These are phyloP conservation scores for Tricholoma bakamatsutake DNA, from an alignment of 768 basidiomycete genomes.

Conservation along the genomic window DNA sequence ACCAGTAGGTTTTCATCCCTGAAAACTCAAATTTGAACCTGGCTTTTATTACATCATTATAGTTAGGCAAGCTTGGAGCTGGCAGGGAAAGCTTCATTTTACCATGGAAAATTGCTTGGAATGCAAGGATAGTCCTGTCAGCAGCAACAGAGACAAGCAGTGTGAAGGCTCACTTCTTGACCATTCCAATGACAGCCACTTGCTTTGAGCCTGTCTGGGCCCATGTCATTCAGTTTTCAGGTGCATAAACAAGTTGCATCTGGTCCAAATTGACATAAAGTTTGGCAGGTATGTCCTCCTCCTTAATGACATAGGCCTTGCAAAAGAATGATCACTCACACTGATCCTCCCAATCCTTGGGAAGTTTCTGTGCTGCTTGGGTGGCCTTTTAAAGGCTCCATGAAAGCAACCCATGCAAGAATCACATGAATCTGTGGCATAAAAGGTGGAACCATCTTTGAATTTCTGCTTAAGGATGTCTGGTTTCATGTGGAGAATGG, in stretches of 20 bases:
- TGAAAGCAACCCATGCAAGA: conserved; percentile 11
- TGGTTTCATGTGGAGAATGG: conserved; percentile 18
- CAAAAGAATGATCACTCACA: conserved; percentile 20
- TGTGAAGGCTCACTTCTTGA: conserved; percentile 35
- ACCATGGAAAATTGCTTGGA: conserved; percentile 13
- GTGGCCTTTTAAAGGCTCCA: conserved; percentile 24
- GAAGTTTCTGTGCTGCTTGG: conserved; percentile 29
- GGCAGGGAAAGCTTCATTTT: conserved; percentile 10
- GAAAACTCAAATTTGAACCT: conserved; percentile 7
- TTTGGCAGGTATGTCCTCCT: conserved; percentile 25
- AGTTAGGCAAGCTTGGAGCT: not conserved
- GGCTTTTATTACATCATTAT: not conserved
- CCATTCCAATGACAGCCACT: conserved; percentile 24
- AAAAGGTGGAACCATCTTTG: conserved; percentile 23
- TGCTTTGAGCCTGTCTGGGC: conserved; percentile 24
- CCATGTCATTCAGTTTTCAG: conserved; percentile 23
- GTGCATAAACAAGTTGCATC: conserved; percentile 25
- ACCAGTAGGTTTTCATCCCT: conserved; percentile 21
- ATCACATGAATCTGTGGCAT: conserved; percentile 20
- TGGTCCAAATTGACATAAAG: conserved; percentile 31
- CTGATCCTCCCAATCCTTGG: conserved; percentile 24
- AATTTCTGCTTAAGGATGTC: conserved; percentile 19
- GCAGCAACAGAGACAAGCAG: conserved; percentile 23
- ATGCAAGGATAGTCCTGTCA: conserved; percentile 22
- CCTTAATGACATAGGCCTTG: conserved; percentile 21